Evolutionary conservation across 495 filamentous ascomycete genomes (phyloP).

Genomic region (Staphylotrichum longicolle): DNA sequence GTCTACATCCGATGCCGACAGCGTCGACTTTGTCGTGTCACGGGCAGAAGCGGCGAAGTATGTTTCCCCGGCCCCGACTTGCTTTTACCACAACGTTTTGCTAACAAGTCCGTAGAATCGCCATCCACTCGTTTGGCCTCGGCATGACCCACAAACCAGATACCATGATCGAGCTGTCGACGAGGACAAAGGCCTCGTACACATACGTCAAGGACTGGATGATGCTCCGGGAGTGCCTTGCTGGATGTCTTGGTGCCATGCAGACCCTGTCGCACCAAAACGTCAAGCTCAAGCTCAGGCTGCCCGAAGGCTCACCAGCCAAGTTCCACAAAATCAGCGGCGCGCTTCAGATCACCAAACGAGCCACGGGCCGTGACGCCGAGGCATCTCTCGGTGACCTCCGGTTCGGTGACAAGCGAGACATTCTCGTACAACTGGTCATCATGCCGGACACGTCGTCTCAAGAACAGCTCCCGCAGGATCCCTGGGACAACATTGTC

Average conservation of each 20-base stretch:
- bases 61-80: slow-evolving; percentile 26
- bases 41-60: slow-evolving; percentile 96
- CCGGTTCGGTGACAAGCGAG: slow-evolving; percentile 94
- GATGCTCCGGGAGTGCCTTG: slow-evolving; percentile 97
- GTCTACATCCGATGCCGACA: slow-evolving; percentile 93
- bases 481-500: slow-evolving; percentile 95
- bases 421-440: slow-evolving; percentile 92
- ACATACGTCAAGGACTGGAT: slow-evolving; percentile 99
- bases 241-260: slow-evolving; percentile 89
- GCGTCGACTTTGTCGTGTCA: slow-evolving; percentile 98
- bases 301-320: slow-evolving; percentile 94
- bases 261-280: slow-evolving; percentile 98
- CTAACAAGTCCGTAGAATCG: slow-evolving; percentile 58
- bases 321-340: slow-evolving; percentile 99
- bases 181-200: slow-evolving; percentile 93
- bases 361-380: slow-evolving; percentile 93
- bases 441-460: slow-evolving; percentile 86
- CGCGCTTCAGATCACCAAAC: slow-evolving; percentile 93
- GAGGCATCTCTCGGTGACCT: slow-evolving; percentile 92
- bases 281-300: slow-evolving; percentile 89
- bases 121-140: slow-evolving; percentile 94
- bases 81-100: not conserved
- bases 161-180: slow-evolving; percentile 96
- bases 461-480: slow-evolving; percentile 83
- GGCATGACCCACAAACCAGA: slow-evolving; percentile 98